Base-by-base conservation (phyloP, 306 rosid genomes). In the Pueraria montana region DNA sequence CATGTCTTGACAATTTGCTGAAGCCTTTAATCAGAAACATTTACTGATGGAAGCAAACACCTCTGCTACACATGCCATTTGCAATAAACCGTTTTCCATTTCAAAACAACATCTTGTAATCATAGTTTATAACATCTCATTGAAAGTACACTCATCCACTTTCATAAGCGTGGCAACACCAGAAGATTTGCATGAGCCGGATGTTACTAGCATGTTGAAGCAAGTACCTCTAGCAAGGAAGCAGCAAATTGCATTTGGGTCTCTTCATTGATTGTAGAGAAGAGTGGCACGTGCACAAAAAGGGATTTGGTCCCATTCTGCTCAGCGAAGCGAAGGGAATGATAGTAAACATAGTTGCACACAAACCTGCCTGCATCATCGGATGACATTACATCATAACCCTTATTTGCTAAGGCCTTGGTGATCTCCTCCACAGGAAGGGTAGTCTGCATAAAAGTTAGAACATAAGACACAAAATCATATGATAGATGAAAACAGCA, bases 331-430 rank as follows among this genome's bases (percentile, higher is more conserved):
- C 93, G 89, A 63, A 96, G 99, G 32, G 99, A 96, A 81, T 96
- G 98, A 67, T 96, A 96, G 88, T 96, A 96, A 32, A 96, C 95
- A 12, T 94, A 96, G 72, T 96, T 96, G 97, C 99, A 96, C 34
- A 94, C 99, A 32, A 96, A 96, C 65, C 99, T 94, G 46, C 99
- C 98, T 0, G 98, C 97, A 84, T 96, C 99, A 30, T 96, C 97
- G 0, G 99, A 96, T 58, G 91, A 81, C 90, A 90, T 88, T 80
- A 96, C 99, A 81, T 92, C 89, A 36, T 76, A 94, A 80, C 97
- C 98, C 84, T 87, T 92, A 69, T 87, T 87, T 75, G 90, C 89
- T 89, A 94, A 86, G 42, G 91, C 87, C 88, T 91, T 92, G 18
- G 97, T 80, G 56, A 96, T 87, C 80, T 91, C 99, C 88, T 86